Percentiles rank a stretch among this genome's conserved stretches.
phyloP scores from a whole-genome alignment of 2,329 filamentous ascomycete species.

The Aspergillus sp. region DNA sequence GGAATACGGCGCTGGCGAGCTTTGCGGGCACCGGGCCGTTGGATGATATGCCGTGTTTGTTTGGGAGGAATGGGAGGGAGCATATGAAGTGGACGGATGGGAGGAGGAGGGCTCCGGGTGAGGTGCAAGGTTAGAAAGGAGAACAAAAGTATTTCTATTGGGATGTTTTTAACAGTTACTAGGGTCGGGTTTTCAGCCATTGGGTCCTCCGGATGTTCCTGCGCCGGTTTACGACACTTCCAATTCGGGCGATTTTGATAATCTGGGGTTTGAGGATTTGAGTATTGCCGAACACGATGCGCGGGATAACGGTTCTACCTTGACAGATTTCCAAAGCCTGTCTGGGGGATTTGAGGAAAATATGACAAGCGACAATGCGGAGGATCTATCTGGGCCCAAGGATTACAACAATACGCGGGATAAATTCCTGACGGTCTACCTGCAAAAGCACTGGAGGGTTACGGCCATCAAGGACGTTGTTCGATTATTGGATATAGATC shows the following conservation, averaged over 20 bases:
- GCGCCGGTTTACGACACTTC: conserved; percentile 15
- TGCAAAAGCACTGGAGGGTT: conserved; percentile 17
- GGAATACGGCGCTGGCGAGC: conserved; percentile 48
- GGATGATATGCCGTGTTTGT: conserved; percentile 37
- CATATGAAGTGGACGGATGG: conserved; percentile 33
- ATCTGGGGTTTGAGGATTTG: no score
- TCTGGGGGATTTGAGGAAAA: no score
- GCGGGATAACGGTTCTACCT: no score
- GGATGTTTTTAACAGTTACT: neutral
- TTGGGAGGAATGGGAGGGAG: conserved; percentile 36
- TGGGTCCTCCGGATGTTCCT: conserved; percentile 11
- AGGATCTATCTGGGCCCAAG: neutral
- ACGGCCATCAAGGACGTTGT: conserved; percentile 25
- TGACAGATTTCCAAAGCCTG: no score
- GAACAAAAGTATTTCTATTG: neutral
- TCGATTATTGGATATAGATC: conserved; percentile 24
- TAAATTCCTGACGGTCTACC: conserved; percentile 11
- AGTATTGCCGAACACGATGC: no score
- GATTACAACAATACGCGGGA: conserved; percentile 3
- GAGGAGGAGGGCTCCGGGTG: conserved; percentile 17
- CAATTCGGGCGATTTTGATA: no score
- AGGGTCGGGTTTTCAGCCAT: conserved; percentile 12
- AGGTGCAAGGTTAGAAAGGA: conserved; percentile 18
- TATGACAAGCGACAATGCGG: neutral
- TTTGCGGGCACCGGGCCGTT: conserved; percentile 19